phyloP scores from a whole-genome alignment of 768 basidiomycete species.

The Phanerochaete carnosa region DNA sequence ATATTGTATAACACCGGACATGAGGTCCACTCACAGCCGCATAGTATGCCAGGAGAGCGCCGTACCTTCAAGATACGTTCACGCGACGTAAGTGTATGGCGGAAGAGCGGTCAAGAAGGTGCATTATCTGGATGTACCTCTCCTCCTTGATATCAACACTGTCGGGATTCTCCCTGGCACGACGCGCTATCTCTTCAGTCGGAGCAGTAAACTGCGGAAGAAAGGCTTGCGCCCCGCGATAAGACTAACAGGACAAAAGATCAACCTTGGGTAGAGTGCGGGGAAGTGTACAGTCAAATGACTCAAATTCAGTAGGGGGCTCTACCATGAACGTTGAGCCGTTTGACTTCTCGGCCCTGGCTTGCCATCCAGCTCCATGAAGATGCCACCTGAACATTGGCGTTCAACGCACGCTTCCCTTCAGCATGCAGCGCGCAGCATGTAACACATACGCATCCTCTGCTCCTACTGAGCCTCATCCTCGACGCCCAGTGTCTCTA shows the following conservation, averaged over 20 bases:
- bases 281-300: not conserved
- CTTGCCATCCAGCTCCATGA: slow-evolving; percentile 14
- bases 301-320: slow-evolving; percentile 19
- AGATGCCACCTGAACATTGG: slow-evolving; percentile 9
- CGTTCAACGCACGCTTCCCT: not conserved
- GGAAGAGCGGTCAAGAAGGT: slow-evolving; percentile 1
- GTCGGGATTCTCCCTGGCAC: slow-evolving; percentile 42
- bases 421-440: not conserved
- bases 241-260: slow-evolving; percentile 42
- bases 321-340: slow-evolving; percentile 17
- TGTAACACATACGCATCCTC: slow-evolving; percentile 21
- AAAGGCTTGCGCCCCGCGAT: slow-evolving; percentile 61
- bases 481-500: slow-evolving; percentile 14
- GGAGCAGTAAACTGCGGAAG: slow-evolving; percentile 65
- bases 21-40: not conserved
- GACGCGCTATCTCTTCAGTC: slow-evolving; percentile 49
- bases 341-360: not conserved
- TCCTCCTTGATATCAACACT: slow-evolving; percentile 65
- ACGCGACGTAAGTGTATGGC: not conserved
- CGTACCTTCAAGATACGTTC: slow-evolving; percentile 72
- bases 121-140: slow-evolving; percentile 15
- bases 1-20: slow-evolving; percentile 45
- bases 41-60: not conserved
- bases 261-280: not conserved
- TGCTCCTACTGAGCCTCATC: slow-evolving; percentile 13